Evolutionary conservation across 2,329 filamentous ascomycete species (phyloP).

Genomic region (Geosmithia flava): DNA sequence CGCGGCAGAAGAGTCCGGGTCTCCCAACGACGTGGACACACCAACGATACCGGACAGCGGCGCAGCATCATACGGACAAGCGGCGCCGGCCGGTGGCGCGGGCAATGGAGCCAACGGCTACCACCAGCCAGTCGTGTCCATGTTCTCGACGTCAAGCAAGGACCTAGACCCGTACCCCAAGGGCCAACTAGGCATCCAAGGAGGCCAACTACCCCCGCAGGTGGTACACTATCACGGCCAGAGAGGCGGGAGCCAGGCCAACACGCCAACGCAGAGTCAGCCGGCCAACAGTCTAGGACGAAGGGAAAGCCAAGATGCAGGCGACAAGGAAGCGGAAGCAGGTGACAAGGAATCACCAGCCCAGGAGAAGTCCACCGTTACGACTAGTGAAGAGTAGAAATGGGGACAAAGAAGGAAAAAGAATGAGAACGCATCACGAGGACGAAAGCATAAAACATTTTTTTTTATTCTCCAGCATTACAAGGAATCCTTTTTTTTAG

Average conservation of each 20-base stretch:
- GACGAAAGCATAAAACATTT: no score
- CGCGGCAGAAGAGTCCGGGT: constrained; percentile 32
- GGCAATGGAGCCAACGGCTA: constrained; percentile 46
- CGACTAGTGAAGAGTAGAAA: no score
- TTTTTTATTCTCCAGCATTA: background rate
- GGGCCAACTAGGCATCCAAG: constrained; percentile 48
- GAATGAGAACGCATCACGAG: no score
- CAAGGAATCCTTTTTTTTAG: background rate
- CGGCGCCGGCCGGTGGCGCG: constrained; percentile 28
- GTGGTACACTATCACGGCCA: constrained; percentile 58
- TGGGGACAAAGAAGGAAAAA: no score
- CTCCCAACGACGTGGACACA: constrained; percentile 44
- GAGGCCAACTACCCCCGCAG: constrained; percentile 50
- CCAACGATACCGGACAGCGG: constrained; percentile 43
- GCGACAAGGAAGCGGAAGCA: constrained; percentile 4
- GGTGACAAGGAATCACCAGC: constrained; percentile 1
- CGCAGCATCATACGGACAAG: constrained; percentile 22
- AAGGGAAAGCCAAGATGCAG: constrained; percentile 35
- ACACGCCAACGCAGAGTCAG: constrained; percentile 45
- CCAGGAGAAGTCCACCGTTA: background rate
- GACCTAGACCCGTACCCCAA: constrained; percentile 58
- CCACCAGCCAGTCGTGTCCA: constrained; percentile 54
- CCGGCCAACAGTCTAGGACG: constrained; percentile 33
- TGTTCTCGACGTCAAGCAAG: constrained; percentile 59
- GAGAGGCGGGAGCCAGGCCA: constrained; percentile 53